Conservation (phyloP, 176 grass and related monocot genomes). For the Metroxylon sagu region DNA sequence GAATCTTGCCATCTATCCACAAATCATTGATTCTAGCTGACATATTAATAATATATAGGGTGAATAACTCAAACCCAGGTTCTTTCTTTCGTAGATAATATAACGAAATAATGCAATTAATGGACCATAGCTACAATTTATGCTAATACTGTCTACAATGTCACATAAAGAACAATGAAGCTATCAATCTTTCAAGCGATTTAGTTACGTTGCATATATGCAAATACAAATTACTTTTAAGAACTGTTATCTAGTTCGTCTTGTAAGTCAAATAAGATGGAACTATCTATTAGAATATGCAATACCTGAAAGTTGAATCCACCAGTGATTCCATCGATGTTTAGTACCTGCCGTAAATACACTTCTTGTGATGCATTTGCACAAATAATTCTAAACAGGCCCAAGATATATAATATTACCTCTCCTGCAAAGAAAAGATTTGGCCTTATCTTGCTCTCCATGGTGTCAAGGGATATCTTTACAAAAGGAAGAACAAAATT, state of each 20-base stretch:
- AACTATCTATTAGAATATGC: background rate
- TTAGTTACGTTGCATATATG: too few relatives aligned
- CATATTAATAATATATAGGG: too few relatives aligned
- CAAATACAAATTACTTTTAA: background rate
- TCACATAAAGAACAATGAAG: too few relatives aligned
- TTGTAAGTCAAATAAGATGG: background rate
- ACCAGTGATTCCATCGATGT: conserved; percentile 78
- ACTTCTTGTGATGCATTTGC: conserved; percentile 9
- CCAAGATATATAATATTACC: conserved; percentile 28
- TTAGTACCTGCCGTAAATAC: conserved; percentile 47
- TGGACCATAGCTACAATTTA: too few relatives aligned
- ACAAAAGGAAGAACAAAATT: conserved; percentile 9
- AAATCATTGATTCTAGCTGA: too few relatives aligned
- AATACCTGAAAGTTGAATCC: conserved; percentile 96
- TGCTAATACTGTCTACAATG: too few relatives aligned
- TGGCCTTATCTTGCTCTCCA: conserved; percentile 82
- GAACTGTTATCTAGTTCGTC: background rate
- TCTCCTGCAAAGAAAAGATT: conserved; percentile 95
- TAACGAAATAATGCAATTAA: too few relatives aligned
- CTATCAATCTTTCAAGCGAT: too few relatives aligned
- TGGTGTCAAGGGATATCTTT: conserved; percentile 65
- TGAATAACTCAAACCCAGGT: too few relatives aligned
- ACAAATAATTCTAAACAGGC: conserved; percentile 1
- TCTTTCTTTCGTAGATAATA: too few relatives aligned
- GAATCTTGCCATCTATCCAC: too few relatives aligned